Evolutionary conservation across 768 basidiomycete genomes (phyloP), one percentile per base, ranked within the genome.

Genomic region (Clavulina sp.): DNA sequence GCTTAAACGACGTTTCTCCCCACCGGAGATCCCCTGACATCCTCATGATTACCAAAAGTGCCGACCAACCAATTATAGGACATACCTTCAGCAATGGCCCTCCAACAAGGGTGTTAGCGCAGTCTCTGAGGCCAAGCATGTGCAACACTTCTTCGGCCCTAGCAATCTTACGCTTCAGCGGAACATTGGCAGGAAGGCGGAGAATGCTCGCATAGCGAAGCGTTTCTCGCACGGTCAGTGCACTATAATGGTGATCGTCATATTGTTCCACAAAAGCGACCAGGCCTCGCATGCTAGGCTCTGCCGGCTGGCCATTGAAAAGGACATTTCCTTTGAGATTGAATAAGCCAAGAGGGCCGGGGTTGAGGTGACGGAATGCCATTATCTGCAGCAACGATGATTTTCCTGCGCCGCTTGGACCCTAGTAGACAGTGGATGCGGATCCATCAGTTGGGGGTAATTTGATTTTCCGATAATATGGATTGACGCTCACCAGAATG

Each of bases 1-100:
- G 23, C 67, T 69, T 5, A 73, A 58, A 29, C 72, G 61, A 1
- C 71, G 58, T 58, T 73, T 73, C 56, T 73, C 71, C n/a, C 72
- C 72, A 4, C 72, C 72, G 5, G 63, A 65, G 32, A 73, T 73
- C 1, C 71, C 71, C 57, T 70, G 64, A 33, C 62, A 53, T n/a
- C n/a, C n/a, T n/a, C n/a, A n/a, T n/a, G n/a, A n/a, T n/a, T n/a
- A 23, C 23, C 0, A 4, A 19, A 5, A 13, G 1, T 38, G 16
- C 9, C 24, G 18, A 46, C 16, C 48, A 23, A n/a, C n/a, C 2
- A 5, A 21, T 5, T 3, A 21, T 31, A 23, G 13, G 41, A 36
- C 50, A 18, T 21, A 55, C 54, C 38, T 49, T 65, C 19, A 60
- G 48, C 13, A 69, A 52, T 40, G 65, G 64, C 2, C 71, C 71